Evolutionary conservation across 345 rosid species (phyloP), one percentile per base, ranked within the genome.

Genomic region (Melastoma malabathricum): DNA sequence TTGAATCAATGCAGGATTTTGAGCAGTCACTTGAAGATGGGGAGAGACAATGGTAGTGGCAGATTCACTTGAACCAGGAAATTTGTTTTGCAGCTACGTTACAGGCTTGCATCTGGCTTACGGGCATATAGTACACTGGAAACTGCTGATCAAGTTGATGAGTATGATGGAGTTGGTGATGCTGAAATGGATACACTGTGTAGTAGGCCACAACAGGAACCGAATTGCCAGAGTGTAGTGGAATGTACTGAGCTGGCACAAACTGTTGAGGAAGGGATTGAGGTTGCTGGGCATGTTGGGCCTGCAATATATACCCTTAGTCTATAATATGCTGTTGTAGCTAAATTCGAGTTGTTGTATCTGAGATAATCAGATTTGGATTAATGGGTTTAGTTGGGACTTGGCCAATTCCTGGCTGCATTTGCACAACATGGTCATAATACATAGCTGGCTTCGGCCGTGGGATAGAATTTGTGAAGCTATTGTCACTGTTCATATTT

Each of bases 81-180:
- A 86, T 62, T 81, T 84, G 93, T 63, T 81, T 93, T 56, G 77
- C 64, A 25, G 83, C 74, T 51, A 90, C 23, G 64, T 69, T 79
- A 48, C 79, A 81, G 48, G 80, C 69, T 63, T 73, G 86, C 16
- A 77, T 67, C 44, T 75, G 94, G 57, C 76, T 77, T 15, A 83
- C 64, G 1, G 76, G 75, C 63, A 84, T 64, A 62, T 84, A 92
- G 55, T 84, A 92, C 45, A 87, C 58, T 2, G 87, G 86, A 52
- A 87, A 87, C 56, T 80, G 97, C 74, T 87, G 96, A 63, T 82
- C 94, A 47, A 80, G 69, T 61, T 83, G 97, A 44, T 68, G 81
- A 10, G 68, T 81, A 49, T 73, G 95, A 0, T 73, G 82, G 23
- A 68, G 83, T 9, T 69, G 83, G 43, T 81, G 93, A 55, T 86